Evolutionary conservation across 139 green algal species (phyloP).

Genomic region (Pedinophyceae sp.): DNA sequence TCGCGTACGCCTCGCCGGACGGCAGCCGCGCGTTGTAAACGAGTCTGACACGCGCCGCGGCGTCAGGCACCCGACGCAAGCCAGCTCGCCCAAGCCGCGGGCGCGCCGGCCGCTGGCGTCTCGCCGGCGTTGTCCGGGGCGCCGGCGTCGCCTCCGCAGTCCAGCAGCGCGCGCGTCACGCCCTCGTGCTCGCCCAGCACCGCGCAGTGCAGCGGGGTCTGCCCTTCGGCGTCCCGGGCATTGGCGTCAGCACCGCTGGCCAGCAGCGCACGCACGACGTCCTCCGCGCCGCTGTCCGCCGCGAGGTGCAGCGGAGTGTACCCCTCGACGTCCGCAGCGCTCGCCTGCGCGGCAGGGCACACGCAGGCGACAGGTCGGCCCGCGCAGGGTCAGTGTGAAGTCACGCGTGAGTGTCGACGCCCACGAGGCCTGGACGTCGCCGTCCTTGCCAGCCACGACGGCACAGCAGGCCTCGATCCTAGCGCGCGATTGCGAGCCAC

Average conservation of each 20-base stretch:
- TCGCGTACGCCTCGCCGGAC: no score
- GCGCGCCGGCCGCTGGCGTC: conserved; percentile 5
- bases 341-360: no score
- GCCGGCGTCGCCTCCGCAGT: conserved; percentile 12
- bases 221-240: conserved; percentile 10
- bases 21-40: no score
- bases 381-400: background rate
- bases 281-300: no score
- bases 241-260: no score
- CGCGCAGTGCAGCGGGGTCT: conserved; percentile 29
- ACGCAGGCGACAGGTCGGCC: background rate
- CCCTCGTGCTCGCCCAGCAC: conserved; percentile 14
- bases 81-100: background rate
- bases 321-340: no score
- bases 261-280: no score
- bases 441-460: conserved; percentile 1
- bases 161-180: conserved; percentile 9
- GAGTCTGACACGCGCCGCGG: background rate
- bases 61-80: background rate
- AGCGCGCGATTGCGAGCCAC: no score
- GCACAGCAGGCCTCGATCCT: conserved; percentile 10
- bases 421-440: background rate
- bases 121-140: conserved; percentile 11
- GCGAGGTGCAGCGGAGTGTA: no score
- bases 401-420: background rate